Conservation (phyloP, 345 rosid species). For the Rhodomyrtus tomentosa region DNA sequence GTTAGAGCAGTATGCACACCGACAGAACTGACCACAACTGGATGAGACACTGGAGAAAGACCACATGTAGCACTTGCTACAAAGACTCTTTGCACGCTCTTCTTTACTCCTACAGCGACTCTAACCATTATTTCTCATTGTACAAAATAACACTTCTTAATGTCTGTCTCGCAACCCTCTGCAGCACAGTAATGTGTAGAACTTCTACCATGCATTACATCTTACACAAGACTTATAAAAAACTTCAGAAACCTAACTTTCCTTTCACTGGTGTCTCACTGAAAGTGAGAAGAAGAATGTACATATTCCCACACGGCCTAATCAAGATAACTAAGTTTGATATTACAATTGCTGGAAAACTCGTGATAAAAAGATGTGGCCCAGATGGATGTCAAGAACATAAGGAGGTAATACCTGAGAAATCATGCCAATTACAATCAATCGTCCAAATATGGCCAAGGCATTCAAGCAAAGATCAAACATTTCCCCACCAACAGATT, state of each 20-base stretch:
- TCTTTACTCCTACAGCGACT: not conserved
- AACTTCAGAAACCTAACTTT: not conserved
- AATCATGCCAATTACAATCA: constrained; percentile 93
- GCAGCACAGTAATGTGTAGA: not conserved
- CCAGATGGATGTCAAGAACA: not conserved
- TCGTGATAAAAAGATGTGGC: not conserved
- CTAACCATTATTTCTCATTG: not conserved
- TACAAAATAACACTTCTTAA: not conserved
- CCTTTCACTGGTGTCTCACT: not conserved
- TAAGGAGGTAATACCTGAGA: constrained; percentile 56
- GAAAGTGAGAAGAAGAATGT: not conserved
- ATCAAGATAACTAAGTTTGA: not conserved
- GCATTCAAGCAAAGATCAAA: constrained; percentile 80
- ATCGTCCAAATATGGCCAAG: constrained; percentile 68
- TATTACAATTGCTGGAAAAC: not conserved
- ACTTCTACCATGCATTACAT: not conserved
- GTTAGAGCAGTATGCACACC: not conserved
- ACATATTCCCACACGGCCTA: not conserved
- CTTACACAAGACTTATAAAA: not conserved
- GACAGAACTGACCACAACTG: not conserved
- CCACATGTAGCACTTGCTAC: not conserved
- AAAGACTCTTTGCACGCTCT: not conserved
- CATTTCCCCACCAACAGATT: constrained; percentile 96
- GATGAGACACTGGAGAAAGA: not conserved
- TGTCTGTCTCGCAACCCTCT: not conserved